These are phyloP conservation scores for Penicillium sumatraense DNA, from an alignment of 2,329 filamentous ascomycete genomes.

Conservation along the genomic window DNA sequence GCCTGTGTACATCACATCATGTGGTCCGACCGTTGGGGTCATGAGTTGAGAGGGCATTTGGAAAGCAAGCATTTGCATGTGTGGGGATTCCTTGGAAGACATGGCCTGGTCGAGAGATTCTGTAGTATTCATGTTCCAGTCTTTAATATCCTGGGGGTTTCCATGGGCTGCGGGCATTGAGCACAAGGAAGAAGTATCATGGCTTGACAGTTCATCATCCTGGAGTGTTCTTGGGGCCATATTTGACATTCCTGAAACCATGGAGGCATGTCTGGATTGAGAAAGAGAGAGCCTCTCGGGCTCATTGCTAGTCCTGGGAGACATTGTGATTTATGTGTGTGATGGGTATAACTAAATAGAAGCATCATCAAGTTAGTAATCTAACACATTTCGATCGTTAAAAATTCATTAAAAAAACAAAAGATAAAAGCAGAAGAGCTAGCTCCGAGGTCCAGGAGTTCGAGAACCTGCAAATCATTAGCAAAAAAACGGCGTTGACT, in stretches of 20 bases:
- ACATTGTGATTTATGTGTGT: slow-evolving; percentile 39
- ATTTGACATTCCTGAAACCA: slow-evolving; percentile 44
- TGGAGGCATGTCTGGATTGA: slow-evolving; percentile 40
- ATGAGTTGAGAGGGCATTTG: slow-evolving; percentile 47
- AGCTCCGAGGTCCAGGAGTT: slow-evolving; percentile 23
- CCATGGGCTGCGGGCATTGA: slow-evolving; percentile 43
- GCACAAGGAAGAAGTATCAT: slow-evolving; percentile 48
- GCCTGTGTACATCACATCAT: slow-evolving; percentile 45
- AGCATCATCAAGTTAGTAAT: slow-evolving; percentile 36
- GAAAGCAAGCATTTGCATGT: slow-evolving; percentile 49
- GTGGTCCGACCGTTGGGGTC: slow-evolving; percentile 42
- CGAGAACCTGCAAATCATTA: slow-evolving; percentile 15
- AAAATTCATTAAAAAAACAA: slow-evolving; percentile 16
- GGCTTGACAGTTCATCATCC: slow-evolving; percentile 50
- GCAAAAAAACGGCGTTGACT: background rate
- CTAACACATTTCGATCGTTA: slow-evolving; percentile 22
- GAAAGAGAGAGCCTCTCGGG: slow-evolving; percentile 43
- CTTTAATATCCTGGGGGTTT: slow-evolving; percentile 41
- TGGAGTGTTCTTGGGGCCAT: slow-evolving; percentile 44
- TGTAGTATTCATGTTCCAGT: slow-evolving; percentile 45
- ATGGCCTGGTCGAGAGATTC: slow-evolving; percentile 46
- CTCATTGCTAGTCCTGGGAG: slow-evolving; percentile 43
- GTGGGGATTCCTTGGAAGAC: slow-evolving; percentile 44
- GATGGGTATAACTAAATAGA: slow-evolving; percentile 34
- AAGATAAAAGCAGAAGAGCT: slow-evolving; percentile 9